Evolutionary conservation across 306 rosid genomes (phyloP).

Genomic region (Quercus agrifolia): DNA sequence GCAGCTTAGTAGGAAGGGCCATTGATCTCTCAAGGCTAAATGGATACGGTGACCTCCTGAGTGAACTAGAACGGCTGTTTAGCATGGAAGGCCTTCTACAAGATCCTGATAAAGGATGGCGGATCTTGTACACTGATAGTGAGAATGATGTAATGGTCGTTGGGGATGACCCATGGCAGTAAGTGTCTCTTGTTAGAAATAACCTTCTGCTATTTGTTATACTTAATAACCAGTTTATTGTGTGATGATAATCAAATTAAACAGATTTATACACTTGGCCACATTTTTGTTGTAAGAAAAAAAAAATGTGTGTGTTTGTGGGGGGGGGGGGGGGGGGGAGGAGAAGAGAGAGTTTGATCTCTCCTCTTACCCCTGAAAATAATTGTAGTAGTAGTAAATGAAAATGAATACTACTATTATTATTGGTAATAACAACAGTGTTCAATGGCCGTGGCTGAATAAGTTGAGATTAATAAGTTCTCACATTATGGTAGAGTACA

Average conservation of each 20-base stretch:
- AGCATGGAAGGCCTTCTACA: conserved; percentile 92
- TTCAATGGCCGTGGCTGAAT: not conserved
- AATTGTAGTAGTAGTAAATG: not conserved
- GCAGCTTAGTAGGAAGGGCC: conserved; percentile 96
- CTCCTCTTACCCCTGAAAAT: not conserved
- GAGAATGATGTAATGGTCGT: conserved; percentile 97
- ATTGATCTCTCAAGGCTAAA: conserved; percentile 82
- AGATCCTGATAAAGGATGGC: conserved; percentile 85
- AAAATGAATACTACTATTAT: not conserved
- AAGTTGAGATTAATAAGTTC: not conserved
- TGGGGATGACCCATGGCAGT: conserved; percentile 97
- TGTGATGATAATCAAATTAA: not conserved
- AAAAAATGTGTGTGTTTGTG: not conserved
- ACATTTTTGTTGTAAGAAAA: not conserved
- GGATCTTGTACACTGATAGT: conserved; percentile 80
- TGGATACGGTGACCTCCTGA: conserved; percentile 72
- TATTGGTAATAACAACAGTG: not conserved
- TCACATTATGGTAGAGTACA: not conserved
- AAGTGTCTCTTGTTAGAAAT: conserved; percentile 35
- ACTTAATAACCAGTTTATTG: not conserved
- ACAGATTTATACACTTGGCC: not conserved
- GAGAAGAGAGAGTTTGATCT: not conserved
- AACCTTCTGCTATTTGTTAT: conserved; percentile 4
- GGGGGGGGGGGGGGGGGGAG: too few species aligned
- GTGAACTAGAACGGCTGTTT: conserved; percentile 84